Evolutionary conservation across 257 asterid genomes (phyloP), one percentile per base, ranked within the genome.

Genomic region (Buddleja alternifolia): DNA sequence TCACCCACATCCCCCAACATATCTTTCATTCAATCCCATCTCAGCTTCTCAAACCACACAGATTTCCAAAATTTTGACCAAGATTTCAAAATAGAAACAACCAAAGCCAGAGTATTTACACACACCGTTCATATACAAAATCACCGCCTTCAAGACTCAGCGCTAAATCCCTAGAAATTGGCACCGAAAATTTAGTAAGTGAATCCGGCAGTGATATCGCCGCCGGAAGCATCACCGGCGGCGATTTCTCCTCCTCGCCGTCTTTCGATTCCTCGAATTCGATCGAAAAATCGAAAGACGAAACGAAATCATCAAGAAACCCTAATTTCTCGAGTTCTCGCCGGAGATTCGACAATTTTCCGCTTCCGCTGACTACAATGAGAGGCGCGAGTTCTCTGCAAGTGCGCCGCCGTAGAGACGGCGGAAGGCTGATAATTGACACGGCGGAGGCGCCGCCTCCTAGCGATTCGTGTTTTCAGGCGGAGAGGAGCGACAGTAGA

Each of bases 311-410:
- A 4, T 41, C 29, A 7, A 58, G 47, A 39, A 69, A 32, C 3
- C 17, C 25, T 36, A 21, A 8, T n/a, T n/a, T n/a, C n/a, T n/a
- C n/a, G n/a, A n/a, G n/a, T n/a, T n/a, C n/a, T 48, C 20, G n/a
- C 14, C 37, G 16, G 25, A 16, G 6, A 23, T 14, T 20, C 57
- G 63, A 69, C 6, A 64, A 46, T 34, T 82, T 82, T 54, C 94
- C 94, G 29, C 94, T 91, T 12, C 91, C 91, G 16, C 65, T 84
- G 84, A 81, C 86, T 8, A 70, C 89, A 4, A 76, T 84, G 52
- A 80, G 79, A 6, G 79, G 89, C 16, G 25, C 75, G 32, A 72
- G 73, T 55, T 75, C 82, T 21, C 59, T 82, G 6, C 81, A 74
- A 46, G 54, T 83, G 57, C 60, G 77, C 11, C 75, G 80, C 21